A percentile compares a stretch with the other conserved stretches of the same genome.
Conservation (phyloP, 352 stramenopile species). For the Blastocystis sp. region DNA sequence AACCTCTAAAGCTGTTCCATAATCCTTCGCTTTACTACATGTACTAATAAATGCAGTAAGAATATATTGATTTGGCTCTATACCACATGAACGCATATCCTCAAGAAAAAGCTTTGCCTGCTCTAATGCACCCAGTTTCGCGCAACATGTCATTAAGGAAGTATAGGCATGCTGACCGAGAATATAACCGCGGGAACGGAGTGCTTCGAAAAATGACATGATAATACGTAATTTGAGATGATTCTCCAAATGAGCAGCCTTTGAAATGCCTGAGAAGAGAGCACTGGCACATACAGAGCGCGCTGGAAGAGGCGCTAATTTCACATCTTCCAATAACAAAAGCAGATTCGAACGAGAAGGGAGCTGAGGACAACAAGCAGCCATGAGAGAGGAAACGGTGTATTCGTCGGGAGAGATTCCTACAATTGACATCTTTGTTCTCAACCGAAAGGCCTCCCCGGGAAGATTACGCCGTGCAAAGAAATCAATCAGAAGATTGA, state of each 20-base stretch:
- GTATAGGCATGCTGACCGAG: slow-evolving; percentile 67
- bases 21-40: slow-evolving; percentile 61
- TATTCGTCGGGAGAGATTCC: slow-evolving; percentile 55
- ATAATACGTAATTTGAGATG: slow-evolving; percentile 53
- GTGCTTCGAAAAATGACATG: slow-evolving; percentile 26
- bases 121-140: slow-evolving; percentile 47
- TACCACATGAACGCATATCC: slow-evolving; percentile 34
- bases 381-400: slow-evolving; percentile 61
- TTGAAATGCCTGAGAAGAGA: slow-evolving; percentile 56
- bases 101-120: slow-evolving; percentile 30
- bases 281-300: slow-evolving; percentile 50
- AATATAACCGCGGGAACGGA: slow-evolving; percentile 45
- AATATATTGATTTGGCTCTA: slow-evolving; percentile 55
- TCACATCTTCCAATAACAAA: slow-evolving; percentile 31
- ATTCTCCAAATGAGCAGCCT: slow-evolving; percentile 40
- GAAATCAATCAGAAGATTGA: slow-evolving; percentile 63
- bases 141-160: slow-evolving; percentile 62
- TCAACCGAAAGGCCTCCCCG: slow-evolving; percentile 37
- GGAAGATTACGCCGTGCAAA: slow-evolving; percentile 35
- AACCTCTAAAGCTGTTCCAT: background rate
- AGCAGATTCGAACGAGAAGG: slow-evolving; percentile 10
- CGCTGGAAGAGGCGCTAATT: slow-evolving; percentile 14
- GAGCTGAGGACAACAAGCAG: slow-evolving; percentile 47
- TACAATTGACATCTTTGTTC: background rate
- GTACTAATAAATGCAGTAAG: slow-evolving; percentile 63